Percentiles rank a stretch among this genome's conserved stretches.
Conservation (phyloP, 257 asterid genomes). For the Pogostemon cablin region DNA sequence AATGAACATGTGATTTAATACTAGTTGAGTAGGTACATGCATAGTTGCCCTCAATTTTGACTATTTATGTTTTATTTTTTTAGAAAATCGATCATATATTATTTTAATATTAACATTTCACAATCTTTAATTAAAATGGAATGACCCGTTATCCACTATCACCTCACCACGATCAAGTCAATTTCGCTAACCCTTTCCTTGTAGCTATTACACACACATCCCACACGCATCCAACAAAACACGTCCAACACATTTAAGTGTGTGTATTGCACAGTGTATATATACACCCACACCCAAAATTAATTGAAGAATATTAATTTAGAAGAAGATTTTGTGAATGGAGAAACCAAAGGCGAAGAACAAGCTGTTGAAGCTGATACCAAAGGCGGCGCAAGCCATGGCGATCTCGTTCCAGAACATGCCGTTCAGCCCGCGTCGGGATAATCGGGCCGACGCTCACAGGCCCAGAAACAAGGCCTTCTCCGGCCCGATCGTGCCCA, state of each 20-base stretch:
- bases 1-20: too few species aligned
- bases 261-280: background rate
- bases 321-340: slow-evolving; percentile 26
- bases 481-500: slow-evolving; percentile 44
- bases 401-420: slow-evolving; percentile 47
- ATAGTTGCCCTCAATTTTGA: too few species aligned
- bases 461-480: slow-evolving; percentile 33
- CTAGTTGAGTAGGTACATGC: too few species aligned
- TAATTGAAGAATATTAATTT: background rate
- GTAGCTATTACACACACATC: background rate
- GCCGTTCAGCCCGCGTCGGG: slow-evolving; percentile 48
- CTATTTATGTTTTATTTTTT: too few species aligned
- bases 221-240: background rate
- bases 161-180: too few species aligned
- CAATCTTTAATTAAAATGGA: too few species aligned
- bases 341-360: slow-evolving; percentile 51
- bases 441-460: slow-evolving; percentile 33
- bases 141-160: too few species aligned
- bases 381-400: slow-evolving; percentile 40
- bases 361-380: slow-evolving; percentile 45
- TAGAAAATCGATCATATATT: too few species aligned
- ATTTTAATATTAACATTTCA: too few species aligned
- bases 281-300: background rate
- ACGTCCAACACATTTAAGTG: background rate
- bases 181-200: background rate